These are phyloP conservation scores for Stylosanthes scabra DNA, from an alignment of 331 rosid species.

Conservation along the genomic window DNA sequence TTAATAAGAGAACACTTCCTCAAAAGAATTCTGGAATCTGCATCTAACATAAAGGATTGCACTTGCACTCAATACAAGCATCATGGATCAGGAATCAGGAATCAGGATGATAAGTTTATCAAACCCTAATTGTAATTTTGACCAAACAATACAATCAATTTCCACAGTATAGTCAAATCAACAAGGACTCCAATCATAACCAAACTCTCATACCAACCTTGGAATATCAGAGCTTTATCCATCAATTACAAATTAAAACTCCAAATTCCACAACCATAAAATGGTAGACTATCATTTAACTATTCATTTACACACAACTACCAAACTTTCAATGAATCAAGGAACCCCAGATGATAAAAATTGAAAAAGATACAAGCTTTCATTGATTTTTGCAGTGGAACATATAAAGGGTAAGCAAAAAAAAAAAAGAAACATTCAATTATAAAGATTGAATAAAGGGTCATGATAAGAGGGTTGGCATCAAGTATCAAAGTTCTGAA, in stretches of 20 bases:
- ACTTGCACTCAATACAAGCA: not conserved
- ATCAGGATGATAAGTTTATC: not conserved
- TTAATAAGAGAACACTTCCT: not conserved
- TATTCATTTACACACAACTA: not conserved
- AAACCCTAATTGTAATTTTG: not conserved
- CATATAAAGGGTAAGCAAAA: not conserved
- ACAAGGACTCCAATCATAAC: not conserved
- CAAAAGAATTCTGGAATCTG: not conserved
- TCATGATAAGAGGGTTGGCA: not conserved
- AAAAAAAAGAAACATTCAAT: no score
- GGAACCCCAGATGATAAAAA: not conserved
- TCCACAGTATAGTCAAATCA: no score
- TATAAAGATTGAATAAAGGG: not conserved
- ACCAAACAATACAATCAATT: not conserved
- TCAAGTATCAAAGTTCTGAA: not conserved
- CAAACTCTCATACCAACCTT: not conserved
- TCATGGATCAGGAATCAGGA: not conserved
- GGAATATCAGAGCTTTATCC: not conserved
- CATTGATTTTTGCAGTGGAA: not conserved
- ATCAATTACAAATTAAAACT: not conserved
- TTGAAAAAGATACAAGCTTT: not conserved
- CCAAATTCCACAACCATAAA: not conserved
- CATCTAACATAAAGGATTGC: no score
- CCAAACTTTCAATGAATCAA: not conserved
- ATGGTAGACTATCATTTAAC: not conserved